Percentiles rank a stretch among this genome's conserved stretches.
Conservation (phyloP, 1,284 basidiomycete genomes). For the Apiotrichum siamense region DNA sequence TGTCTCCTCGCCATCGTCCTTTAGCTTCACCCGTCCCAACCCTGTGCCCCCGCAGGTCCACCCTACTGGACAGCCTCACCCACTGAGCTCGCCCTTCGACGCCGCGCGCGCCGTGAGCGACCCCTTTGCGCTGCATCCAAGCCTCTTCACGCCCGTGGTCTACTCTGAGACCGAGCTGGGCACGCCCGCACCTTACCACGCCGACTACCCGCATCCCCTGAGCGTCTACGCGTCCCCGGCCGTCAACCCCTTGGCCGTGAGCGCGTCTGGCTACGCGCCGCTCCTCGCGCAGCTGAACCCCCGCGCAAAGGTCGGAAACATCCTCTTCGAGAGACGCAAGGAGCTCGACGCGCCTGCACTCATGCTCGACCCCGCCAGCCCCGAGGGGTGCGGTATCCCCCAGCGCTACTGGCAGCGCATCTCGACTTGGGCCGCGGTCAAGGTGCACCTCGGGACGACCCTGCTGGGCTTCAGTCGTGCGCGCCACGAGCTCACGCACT, state of each 20-base stretch:
- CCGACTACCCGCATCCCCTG: slow-evolving; percentile 39
- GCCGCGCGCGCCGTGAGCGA: no score
- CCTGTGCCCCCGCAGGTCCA: no score
- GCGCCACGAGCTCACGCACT: not conserved
- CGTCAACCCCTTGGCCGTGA: slow-evolving; percentile 30
- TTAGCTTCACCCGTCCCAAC: no score
- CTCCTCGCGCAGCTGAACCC: slow-evolving; percentile 20
- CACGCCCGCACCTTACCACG: slow-evolving; percentile 24
- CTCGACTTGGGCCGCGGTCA: slow-evolving; percentile 11
- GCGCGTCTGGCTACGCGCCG: slow-evolving; percentile 23
- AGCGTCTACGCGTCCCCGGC: slow-evolving; percentile 38
- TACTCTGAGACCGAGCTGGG: no score
- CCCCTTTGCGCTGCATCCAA: no score
- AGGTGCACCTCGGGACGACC: slow-evolving; percentile 15
- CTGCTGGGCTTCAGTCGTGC: not conserved
- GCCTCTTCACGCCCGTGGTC: no score
- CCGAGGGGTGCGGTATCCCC: slow-evolving; percentile 41
- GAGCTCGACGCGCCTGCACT: slow-evolving; percentile 23
- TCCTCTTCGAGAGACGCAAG: slow-evolving; percentile 26
- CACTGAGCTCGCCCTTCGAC: no score
- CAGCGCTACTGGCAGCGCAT: slow-evolving; percentile 26
- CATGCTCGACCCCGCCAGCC: slow-evolving; percentile 18
- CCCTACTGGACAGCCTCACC: no score
- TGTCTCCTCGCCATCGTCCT: no score
- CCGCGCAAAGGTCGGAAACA: slow-evolving; percentile 21